Evolutionary conservation across 192 early-diverging fungal genomes (phyloP), one percentile per base, ranked within the genome.

Genomic region (Umbelopsis vinacea): DNA sequence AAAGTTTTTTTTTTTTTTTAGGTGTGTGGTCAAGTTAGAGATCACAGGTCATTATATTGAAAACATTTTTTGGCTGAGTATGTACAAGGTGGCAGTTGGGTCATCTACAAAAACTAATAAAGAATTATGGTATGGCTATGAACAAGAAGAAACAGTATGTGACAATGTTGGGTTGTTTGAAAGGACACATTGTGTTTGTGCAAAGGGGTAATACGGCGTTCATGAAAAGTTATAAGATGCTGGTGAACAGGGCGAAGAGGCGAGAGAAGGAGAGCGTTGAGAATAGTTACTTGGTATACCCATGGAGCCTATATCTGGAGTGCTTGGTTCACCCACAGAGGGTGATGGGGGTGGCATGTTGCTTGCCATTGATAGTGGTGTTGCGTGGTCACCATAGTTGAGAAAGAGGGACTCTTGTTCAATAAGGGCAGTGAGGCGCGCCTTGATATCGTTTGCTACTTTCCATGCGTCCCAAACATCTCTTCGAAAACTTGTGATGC

Each of bases 391-490:
- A 37, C 57, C 57, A 63, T 63, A 63, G 33, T 63, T 63, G 0
- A 63, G 19, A 15, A 63, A 63, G 35, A 63, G 38, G 26, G 57
- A 63, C n/a, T 63, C 57, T 37, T 63, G 57, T 2, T 33, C 26
- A 37, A 63, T 63, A 11, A 63, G 57, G 11, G 57, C 9, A 19
- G 3, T 63, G 0, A 63, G 57, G 26, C 57, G 57, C 11, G 24
- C 57, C 17, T 75, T 75, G 22, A 75, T 75, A 24, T 43, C 45
- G 3, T 69, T 75, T 15, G 74, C 74, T 5, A 22, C 46, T 14
- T 23, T 63, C 69, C 70, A 76, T n/a, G 71, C 75, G 12, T 69
- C 75, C 26, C 52, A 43, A 15, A 76, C 75, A 23, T 76, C 75
- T 9, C 48, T 15, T 24, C 70, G 63, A 47, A 76, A 71, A 14